Conservation (phyloP, 495 filamentous ascomycete species). For the Darksidea phi region DNA sequence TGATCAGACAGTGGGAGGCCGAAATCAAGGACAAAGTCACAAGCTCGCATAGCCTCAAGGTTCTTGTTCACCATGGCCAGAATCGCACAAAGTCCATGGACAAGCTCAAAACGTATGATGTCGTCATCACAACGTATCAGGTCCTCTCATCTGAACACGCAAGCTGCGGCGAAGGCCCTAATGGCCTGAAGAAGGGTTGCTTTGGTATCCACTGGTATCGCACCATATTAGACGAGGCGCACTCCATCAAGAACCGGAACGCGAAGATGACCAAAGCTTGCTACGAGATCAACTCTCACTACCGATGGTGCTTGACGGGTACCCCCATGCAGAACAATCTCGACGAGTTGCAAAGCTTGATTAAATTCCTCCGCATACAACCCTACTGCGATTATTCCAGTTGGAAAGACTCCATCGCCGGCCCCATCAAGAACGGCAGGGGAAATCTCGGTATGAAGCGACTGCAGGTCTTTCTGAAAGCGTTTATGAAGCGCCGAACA, state of each 20-base stretch:
- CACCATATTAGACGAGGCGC: conserved; percentile 92
- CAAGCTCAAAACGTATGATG: conserved; percentile 79
- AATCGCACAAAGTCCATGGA: conserved; percentile 73
- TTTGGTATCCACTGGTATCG: conserved; percentile 94
- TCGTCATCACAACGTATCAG: conserved; percentile 97
- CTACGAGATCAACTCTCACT: conserved; percentile 75
- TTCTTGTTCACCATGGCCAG: conserved; percentile 86
- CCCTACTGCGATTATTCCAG: conserved; percentile 78
- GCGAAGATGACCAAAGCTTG: conserved; percentile 89
- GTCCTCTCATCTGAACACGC: conserved; percentile 87
- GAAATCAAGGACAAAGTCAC: conserved; percentile 81
- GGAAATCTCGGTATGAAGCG: conserved; percentile 87
- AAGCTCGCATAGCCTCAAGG: conserved; percentile 64
- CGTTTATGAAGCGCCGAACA: conserved; percentile 94
- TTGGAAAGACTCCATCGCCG: conserved; percentile 86
- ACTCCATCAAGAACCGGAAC: conserved; percentile 97
- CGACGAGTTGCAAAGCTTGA: conserved; percentile 91
- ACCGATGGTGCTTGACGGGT: conserved; percentile 93
- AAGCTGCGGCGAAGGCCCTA: conserved; percentile 55
- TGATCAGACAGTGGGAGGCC: conserved; percentile 96
- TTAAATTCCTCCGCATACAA: conserved; percentile 88
- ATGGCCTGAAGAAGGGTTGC: conserved; percentile 69
- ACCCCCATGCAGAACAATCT: conserved; percentile 98
- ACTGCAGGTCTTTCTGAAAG: conserved; percentile 76
- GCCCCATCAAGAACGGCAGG: conserved; percentile 78